Base-by-base conservation (phyloP, 306 rosid genomes). In the Geum urbanum region DNA sequence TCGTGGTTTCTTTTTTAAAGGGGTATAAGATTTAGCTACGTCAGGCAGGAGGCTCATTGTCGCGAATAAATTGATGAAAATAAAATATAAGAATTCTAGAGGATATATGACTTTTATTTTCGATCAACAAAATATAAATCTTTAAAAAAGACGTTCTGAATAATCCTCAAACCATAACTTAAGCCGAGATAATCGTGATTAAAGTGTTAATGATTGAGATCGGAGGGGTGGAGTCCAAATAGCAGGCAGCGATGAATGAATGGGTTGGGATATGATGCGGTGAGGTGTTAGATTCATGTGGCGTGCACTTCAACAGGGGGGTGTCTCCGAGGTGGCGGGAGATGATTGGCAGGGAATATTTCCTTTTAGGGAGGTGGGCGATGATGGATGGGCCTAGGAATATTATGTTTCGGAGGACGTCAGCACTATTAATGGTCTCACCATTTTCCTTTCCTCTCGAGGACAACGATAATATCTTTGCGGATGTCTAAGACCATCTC, bases 151-250 rank as follows among this genome's bases (percentile, higher is more conserved):
- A n/a, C n/a, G n/a, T n/a, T n/a, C n/a, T n/a, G n/a, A n/a, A n/a
- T n/a, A n/a, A n/a, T n/a, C n/a, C n/a, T n/a, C n/a, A n/a, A n/a
- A n/a, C n/a, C n/a, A n/a, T n/a, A n/a, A n/a, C n/a, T n/a, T n/a
- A n/a, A n/a, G n/a, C n/a, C n/a, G n/a, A 5, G 32, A 60, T 39
- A 35, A 27, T 46, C 49, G 19, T 32, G 63, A 71, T 75, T 61
- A 2, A 32, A 79, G 49, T 13, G 54, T 66, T 48, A 39, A 46
- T 80, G 71, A 80, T 71, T 56, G 58, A 71, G 51, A 67, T 70
- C 66, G 66, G 60, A 58, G 20, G 13, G 70, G 27, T 43, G 22
- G 74, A 70, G 69, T 74, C 27, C 27, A 24, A 24, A 24, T 24
- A 76, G 1, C 1, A 27, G 2, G 2, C 32, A 27, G 2, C 32